Base-by-base conservation (phyloP, 441 rosid species). In the Pelargonium australe region DNA sequence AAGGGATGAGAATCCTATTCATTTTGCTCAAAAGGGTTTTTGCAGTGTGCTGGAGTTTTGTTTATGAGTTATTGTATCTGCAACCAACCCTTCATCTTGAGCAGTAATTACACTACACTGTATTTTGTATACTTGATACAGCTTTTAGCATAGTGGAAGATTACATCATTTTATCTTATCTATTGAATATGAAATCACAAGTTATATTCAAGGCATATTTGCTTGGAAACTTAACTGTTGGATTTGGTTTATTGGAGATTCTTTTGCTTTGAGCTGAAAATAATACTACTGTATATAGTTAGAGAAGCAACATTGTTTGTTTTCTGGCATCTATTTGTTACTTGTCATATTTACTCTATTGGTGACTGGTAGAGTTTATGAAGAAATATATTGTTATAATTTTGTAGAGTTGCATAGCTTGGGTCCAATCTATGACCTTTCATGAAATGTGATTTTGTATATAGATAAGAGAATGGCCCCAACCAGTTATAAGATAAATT, bases 41-140 rank as follows among this genome's bases (percentile, higher is more conserved):
- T 60, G 65, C 10, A 16, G 74, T 61, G 67, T 17, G 28, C 75
- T 77, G 63, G 70, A 23, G 25, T 62, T 68, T 69, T 70, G 7
- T 43, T 20, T 7, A 19, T 67, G 40, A n/a, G 20, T 65, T 58
- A 68, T 31, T 66, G 20, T 69, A 9, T 53, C 55, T 68, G 20
- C 65, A 67, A 61, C 51, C 69, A 14, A 51, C 62, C 61, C 57
- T 19, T 73, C 74, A 60, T 1, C 34, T 63, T 62, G 74, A 64
- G 65, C 74, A 73, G 72, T 66, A 74, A 58, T 68, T 79, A 45
- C 66, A 66, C 63, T 25, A 63, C 63, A 66, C 62, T 71, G 75
- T 73, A 72, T 70, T 84, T 77, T 84, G 83, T 82, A 79, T 68
- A 82, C 80, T 77, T 66, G 55, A 81, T 73, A 78, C 80, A 62